Evolutionary conservation across 805 yeast genomes (phyloP).

Genomic region (Candida bentonensis): DNA sequence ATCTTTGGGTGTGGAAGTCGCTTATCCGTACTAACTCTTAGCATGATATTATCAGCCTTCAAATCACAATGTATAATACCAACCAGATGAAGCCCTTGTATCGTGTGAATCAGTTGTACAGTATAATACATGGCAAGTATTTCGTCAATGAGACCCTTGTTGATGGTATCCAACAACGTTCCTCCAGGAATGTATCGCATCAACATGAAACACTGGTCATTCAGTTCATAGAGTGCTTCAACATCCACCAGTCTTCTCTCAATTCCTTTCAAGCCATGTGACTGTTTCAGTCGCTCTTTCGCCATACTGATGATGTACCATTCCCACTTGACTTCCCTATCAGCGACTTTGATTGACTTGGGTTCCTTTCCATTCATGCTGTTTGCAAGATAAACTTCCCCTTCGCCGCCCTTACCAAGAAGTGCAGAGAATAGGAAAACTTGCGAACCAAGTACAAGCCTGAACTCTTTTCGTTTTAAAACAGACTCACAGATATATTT

Average conservation of each 20-base stretch:
- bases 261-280: too few relatives aligned
- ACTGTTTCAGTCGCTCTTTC: constrained; percentile 23
- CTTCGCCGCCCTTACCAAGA: constrained; percentile 74
- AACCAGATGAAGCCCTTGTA: constrained; percentile 47
- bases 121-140: constrained; percentile 46
- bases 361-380: constrained; percentile 34
- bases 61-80: constrained; percentile 76
- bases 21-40: constrained; percentile 31
- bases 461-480: too few relatives aligned
- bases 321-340: constrained; percentile 68
- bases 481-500: too few relatives aligned
- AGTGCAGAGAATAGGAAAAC: constrained; percentile 15
- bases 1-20: too few relatives aligned
- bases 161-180: constrained; percentile 55
- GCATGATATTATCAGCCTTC: constrained; percentile 78
- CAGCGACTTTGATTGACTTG: constrained; percentile 60
- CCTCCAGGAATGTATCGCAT: constrained; percentile 58
- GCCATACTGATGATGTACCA: constrained; percentile 54
- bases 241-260: constrained; percentile 27
- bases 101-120: constrained; percentile 43
- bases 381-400: constrained; percentile 61
- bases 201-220: constrained; percentile 56
- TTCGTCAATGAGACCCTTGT: constrained; percentile 39
- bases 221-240: constrained; percentile 37
- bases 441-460: too few relatives aligned